A percentile compares a stretch with the other conserved stretches of the same genome.
These are phyloP conservation scores for Annulohypoxylon truncatum DNA, from an alignment of 2,329 filamentous ascomycete species.

Conservation along the genomic window DNA sequence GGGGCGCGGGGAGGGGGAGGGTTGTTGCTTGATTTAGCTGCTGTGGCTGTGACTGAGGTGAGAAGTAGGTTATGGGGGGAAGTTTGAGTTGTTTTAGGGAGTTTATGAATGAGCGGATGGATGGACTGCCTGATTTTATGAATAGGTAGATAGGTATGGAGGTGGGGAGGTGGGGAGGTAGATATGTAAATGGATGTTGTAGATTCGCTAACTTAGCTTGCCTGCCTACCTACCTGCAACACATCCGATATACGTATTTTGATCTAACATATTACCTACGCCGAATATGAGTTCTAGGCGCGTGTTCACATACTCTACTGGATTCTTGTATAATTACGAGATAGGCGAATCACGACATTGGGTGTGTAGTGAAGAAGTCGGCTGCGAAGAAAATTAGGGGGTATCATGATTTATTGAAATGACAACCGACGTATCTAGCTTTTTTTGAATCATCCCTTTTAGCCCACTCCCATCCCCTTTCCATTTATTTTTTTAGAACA, in stretches of 20 bases:
- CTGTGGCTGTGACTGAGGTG: too few species aligned
- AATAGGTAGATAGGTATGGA: too few species aligned
- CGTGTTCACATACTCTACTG: too few species aligned
- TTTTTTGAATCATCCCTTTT: not conserved
- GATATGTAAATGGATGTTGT: not conserved
- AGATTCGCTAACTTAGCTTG: too few species aligned
- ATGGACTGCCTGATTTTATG: too few species aligned
- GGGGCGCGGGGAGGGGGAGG: slow-evolving; percentile 26
- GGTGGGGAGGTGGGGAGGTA: not conserved
- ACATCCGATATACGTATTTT: not conserved
- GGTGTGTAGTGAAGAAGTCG: too few species aligned
- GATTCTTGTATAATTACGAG: too few species aligned
- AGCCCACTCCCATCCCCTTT: not conserved
- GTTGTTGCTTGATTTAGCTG: slow-evolving; percentile 41
- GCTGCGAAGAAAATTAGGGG: not conserved
- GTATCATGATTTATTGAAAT: not conserved
- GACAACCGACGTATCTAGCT: not conserved
- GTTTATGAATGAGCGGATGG: too few species aligned
- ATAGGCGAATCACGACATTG: too few species aligned
- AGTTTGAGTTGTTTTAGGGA: too few species aligned
- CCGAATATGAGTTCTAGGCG: not conserved
- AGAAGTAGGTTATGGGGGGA: too few species aligned
- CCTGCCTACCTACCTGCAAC: too few species aligned
- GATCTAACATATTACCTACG: not conserved
- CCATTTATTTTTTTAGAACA: not conserved